These are phyloP conservation scores for Brassica balearica DNA, from an alignment of 441 rosid species.

Conservation along the genomic window DNA sequence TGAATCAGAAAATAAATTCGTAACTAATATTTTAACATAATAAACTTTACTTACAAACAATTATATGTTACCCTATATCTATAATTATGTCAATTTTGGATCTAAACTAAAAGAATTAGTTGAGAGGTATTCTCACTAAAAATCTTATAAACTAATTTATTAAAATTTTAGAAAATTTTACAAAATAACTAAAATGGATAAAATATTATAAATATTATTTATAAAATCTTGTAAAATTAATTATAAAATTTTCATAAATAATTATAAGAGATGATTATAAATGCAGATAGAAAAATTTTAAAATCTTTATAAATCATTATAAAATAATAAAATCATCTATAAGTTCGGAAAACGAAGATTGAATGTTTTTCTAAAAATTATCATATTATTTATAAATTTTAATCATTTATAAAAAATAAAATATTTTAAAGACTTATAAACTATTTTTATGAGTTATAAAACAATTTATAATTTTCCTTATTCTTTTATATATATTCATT, in stretches of 20 bases:
- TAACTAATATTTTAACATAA: neutral
- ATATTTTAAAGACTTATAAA: neutral
- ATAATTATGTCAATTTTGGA: neutral
- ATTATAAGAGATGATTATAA: too few relatives aligned
- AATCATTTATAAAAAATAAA: neutral
- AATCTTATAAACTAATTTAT: neutral
- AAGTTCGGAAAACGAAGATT: neutral
- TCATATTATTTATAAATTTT: neutral
- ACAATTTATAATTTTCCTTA: neutral
- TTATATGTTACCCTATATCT: neutral
- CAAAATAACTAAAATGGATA: neutral
- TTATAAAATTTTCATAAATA: neutral
- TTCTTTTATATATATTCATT: neutral
- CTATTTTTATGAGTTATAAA: neutral
- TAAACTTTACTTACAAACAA: too few relatives aligned
- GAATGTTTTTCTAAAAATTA: neutral
- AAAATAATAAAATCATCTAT: neutral
- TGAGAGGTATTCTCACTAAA: neutral
- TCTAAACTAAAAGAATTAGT: neutral
- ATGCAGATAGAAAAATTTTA: neutral
- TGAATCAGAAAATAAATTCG: neutral
- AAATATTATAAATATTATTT: neutral
- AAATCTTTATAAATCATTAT: neutral
- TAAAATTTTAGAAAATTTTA: neutral
- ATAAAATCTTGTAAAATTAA: neutral